A percentile compares a stretch with the other conserved stretches of the same genome.
Conservation (phyloP, 495 filamentous ascomycete genomes). For the Sphaerosporella brunnea region DNA sequence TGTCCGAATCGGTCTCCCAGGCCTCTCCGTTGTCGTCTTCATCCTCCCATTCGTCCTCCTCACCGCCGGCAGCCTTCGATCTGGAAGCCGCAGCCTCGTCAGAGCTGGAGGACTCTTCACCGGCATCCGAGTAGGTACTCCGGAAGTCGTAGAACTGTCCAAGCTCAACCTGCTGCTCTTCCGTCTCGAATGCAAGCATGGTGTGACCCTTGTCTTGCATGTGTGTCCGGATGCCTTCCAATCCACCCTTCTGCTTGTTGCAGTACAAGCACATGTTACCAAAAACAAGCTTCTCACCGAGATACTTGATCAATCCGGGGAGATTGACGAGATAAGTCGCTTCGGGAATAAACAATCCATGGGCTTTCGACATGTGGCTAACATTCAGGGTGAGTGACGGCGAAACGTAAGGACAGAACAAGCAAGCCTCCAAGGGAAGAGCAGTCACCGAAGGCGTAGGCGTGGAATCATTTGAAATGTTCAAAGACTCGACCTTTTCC, state of each 20-base stretch:
- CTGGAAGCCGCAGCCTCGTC: constrained; percentile 33
- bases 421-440: constrained; percentile 45
- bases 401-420: constrained; percentile 79
- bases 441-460: constrained; percentile 25
- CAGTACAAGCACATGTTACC: constrained; percentile 73
- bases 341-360: constrained; percentile 95
- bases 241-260: constrained; percentile 53
- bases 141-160: constrained; percentile 98
- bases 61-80: constrained; percentile 27
- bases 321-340: constrained; percentile 59
- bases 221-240: constrained; percentile 67
- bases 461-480: constrained; percentile 44
- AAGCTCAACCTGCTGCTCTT: constrained; percentile 82
- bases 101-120: constrained; percentile 41
- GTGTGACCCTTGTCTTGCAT: constrained; percentile 96
- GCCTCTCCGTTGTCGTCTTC: constrained; percentile 36
- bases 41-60: constrained; percentile 26
- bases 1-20: constrained; percentile 87
- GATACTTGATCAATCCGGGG: constrained; percentile 60
- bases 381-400: constrained; percentile 55
- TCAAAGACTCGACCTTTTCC: constrained; percentile 59
- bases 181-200: constrained; percentile 79
- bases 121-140: constrained; percentile 72
- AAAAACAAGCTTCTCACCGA: constrained; percentile 55
- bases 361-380: constrained; percentile 73